A percentile compares a stretch with the other conserved stretches of the same genome.
phyloP scores from a whole-genome alignment of 495 filamentous ascomycete genomes.

The Wilcoxina mikolae region DNA sequence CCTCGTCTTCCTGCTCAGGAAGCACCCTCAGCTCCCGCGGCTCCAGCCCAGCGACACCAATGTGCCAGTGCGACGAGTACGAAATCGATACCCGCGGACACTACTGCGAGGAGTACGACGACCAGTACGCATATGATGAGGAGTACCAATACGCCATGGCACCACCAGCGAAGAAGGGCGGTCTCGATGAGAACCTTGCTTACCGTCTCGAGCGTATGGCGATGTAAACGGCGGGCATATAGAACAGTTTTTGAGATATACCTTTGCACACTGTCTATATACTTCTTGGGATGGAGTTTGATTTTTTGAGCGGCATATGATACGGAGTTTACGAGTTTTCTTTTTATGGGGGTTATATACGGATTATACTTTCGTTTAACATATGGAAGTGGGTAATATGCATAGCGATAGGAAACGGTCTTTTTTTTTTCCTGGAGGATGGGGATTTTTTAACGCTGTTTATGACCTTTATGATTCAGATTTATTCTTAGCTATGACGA shows the following conservation, averaged over 20 bases:
- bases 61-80: conserved; percentile 31
- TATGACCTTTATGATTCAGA: not conserved
- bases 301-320: not conserved
- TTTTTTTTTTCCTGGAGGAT: not conserved
- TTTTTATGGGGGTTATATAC: not conserved
- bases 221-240: conserved; percentile 16
- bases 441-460: not conserved
- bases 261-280: not conserved
- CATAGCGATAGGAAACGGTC: not conserved
- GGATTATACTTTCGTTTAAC: not conserved
- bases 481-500: not conserved
- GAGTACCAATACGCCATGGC: conserved; percentile 1
- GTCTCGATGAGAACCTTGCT: conserved; percentile 18
- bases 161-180: not conserved
- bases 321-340: conserved; percentile 1
- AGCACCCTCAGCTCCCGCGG: conserved; percentile 38
- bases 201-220: conserved; percentile 26
- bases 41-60: conserved; percentile 55
- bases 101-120: conserved; percentile 10
- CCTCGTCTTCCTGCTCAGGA: conserved; percentile 38
- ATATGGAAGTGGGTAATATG: not conserved
- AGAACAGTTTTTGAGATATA: not conserved
- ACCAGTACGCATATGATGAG: conserved; percentile 15
- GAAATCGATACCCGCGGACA: conserved; percentile 20
- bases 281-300: not conserved